Evolutionary conservation across 2,329 filamentous ascomycete species (phyloP).

Genomic region (Atkinsonella texensis): DNA sequence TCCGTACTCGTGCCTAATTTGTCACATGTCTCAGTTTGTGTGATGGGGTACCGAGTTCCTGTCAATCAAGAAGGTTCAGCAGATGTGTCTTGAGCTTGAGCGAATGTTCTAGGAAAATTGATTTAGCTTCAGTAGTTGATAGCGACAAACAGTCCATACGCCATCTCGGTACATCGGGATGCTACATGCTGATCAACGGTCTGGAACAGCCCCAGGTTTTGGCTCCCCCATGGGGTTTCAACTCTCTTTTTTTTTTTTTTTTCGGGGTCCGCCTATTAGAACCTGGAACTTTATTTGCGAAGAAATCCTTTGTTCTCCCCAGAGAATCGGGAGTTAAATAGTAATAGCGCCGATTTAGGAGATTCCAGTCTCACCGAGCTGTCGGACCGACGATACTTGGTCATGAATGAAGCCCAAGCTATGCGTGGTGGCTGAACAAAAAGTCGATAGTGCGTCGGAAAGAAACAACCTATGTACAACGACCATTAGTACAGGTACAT

Average conservation of each 20-base stretch:
- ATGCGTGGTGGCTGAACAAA: background rate
- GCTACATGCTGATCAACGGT: background rate
- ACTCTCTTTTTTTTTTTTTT: background rate
- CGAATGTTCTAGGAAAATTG: no score
- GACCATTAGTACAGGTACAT: no score
- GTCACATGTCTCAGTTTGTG: no score
- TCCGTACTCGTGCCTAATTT: no score
- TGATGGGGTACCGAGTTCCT: no score
- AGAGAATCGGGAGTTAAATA: background rate
- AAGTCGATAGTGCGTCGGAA: background rate
- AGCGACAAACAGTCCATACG: no score
- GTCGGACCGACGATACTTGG: slow-evolving; percentile 2
- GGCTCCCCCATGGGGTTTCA: slow-evolving; percentile 1
- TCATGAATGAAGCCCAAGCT: no score
- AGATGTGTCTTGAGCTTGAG: no score
- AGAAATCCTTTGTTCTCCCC: background rate
- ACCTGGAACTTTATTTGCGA: background rate
- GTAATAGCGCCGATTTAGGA: no score
- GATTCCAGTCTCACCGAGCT: background rate
- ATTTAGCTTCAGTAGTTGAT: no score
- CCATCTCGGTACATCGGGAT: background rate
- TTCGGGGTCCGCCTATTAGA: background rate
- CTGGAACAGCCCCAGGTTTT: background rate
- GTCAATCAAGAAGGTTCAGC: no score
- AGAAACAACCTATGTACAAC: background rate